Percentiles rank a stretch among this genome's conserved stretches.
These are phyloP conservation scores for Thuidium tamariscinum DNA, from an alignment of 225 moss, liverwort and hornwort genomes.

Conservation along the genomic window DNA sequence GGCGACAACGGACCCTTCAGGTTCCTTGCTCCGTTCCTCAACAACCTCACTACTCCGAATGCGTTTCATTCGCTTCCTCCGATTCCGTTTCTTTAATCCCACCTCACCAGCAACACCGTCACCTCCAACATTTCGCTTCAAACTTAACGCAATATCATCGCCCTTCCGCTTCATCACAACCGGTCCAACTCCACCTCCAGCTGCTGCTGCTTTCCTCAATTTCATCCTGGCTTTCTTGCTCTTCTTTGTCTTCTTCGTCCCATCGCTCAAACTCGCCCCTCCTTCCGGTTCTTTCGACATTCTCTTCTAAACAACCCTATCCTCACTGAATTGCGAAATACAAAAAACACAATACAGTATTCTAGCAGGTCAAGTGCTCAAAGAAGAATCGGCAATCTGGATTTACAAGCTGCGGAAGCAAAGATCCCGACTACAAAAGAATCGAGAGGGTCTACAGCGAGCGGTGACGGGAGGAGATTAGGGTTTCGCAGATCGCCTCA, in stretches of 20 bases:
- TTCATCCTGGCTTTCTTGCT: conserved; percentile 36
- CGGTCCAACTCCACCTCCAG: not conserved
- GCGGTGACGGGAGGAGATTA: not conserved
- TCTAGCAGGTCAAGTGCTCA: not conserved
- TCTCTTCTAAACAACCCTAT: not conserved
- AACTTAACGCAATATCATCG: not conserved
- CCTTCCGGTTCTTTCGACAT: conserved; percentile 6
- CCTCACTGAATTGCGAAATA: not conserved
- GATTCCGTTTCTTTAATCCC: conserved; percentile 9
- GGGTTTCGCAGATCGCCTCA: not conserved
- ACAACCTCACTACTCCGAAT: not conserved
- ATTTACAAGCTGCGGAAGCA: not conserved
- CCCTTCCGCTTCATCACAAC: conserved; percentile 29
- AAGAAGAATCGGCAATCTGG: not conserved
- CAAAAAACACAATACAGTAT: too few species aligned
- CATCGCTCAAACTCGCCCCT: not conserved
- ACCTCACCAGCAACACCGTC: not conserved
- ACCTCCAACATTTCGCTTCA: not conserved
- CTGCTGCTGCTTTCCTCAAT: conserved; percentile 1
- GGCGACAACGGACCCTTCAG: not conserved
- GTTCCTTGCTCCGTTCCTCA: not conserved
- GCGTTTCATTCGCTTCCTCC: conserved; percentile 8
- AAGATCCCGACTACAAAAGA: not conserved
- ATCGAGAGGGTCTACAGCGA: not conserved
- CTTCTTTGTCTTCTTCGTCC: conserved; percentile 11